Evolutionary conservation across 2,329 filamentous ascomycete genomes (phyloP), one percentile per base, ranked within the genome.

Genomic region (Nemania sp.): DNA sequence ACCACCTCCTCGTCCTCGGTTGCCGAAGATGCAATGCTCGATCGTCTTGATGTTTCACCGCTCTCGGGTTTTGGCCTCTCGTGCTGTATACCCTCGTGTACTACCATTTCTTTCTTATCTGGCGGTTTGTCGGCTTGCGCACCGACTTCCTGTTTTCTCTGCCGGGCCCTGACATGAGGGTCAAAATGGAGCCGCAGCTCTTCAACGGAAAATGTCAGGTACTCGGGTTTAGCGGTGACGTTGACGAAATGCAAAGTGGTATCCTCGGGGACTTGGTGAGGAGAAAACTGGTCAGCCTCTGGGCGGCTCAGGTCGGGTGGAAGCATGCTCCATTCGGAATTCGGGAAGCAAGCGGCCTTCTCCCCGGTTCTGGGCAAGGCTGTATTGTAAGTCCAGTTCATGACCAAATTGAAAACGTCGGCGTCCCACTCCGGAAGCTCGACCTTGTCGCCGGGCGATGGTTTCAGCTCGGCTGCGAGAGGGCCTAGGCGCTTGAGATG

Each of bases 361-460:
- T 52, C 13, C 18, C 6, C 12, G 29, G 48, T 9, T 20, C 49
- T n/a, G 9, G 57, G 57, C n/a, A 54, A 15, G 11, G 32, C 2
- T 25, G 5, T 18, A 10, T 25, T 37, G 20, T 54, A 54, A 3
- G 20, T 20, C 49, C 45, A 59, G 35, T 54, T 49, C 35, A 59
- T 40, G 21, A 39, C 15, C 43, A 59, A 17, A 34, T 59, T 59
- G 35, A 59, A 59, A 25, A 42, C 34, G 2, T 48, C 57, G 32
- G 42, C 4, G 25, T 54, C 50, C 45, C 40, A 39, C 5, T 48
- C 25, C 12, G 34, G 29, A 3, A 42, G 6, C 6, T 21, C 1
- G 49, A 54, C 13, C 20, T 40, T 9, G 11, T 6, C 20, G 3
- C 15, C 20, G 20, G 45, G 40, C 21, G 6, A 5, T 7, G 18